Base-by-base conservation (phyloP, 169 alveolate species). In the Theileria sp. region DNA sequence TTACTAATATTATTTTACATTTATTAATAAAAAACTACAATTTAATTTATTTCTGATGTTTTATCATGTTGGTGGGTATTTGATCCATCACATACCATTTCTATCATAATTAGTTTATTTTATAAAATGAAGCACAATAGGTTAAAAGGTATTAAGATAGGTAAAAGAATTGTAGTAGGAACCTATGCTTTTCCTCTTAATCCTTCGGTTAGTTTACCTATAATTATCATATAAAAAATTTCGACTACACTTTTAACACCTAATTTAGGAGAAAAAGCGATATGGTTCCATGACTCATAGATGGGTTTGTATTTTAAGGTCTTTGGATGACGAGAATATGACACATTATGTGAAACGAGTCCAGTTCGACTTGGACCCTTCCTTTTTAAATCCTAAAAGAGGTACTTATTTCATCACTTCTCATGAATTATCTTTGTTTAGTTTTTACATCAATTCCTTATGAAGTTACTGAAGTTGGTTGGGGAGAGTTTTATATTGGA, bases 221-320 rank as follows among this genome's bases (percentile, higher is more conserved):
- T n/a, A 25, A 38, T 5, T 5, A 3, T 61, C 1, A 17, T 15
- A 15, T 73, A 7, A 3, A 25, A 32, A 51, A 7, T 21, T 26
- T 19, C 68, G 0, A 68, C 12, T 54, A 32, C n/a, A 76, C 4
- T 17, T 19, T 71, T 36, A 19, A 73, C 10, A 7, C 19, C 10
- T 34, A 8, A 17, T 78, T 75, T 87, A 93, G 93, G 97, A 96
- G 70, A 95, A 95, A 81, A 92, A 92, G 74, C 92, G 96, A 19
- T 95, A 94, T 25, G 96, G 96, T 34, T 89, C 94, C 32, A 92
- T 94, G 87, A 92, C 97, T 19, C 98, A 95, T 38, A 92, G 95
- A 51, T 96, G 98, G 98, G 93, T 96, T 60, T 96, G 98, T 79
- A 91, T 94, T 73, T 92, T 96, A 73, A 62, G 98, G 64, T 96